Conservation (phyloP, 2,329 filamentous ascomycete species). For the Fusarium pilosicola region DNA sequence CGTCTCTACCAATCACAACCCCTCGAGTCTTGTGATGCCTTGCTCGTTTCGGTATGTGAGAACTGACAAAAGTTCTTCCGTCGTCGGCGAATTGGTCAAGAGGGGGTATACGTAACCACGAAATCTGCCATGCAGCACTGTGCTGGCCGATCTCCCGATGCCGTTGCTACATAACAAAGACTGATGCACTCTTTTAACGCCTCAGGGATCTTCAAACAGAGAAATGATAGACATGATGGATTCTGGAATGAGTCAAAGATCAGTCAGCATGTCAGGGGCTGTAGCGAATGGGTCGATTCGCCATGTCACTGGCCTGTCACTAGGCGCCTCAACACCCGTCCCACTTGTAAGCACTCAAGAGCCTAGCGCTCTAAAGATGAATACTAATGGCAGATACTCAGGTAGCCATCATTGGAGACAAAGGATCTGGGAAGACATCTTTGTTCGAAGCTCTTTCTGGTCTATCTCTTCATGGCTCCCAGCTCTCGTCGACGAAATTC, state of each 20-base stretch:
- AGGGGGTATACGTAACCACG: neutral
- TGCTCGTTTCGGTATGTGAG: neutral
- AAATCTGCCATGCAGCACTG: neutral
- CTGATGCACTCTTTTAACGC: neutral
- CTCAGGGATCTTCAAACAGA: neutral
- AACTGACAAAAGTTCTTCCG: neutral
- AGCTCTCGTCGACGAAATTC: neutral
- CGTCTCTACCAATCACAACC: neutral
- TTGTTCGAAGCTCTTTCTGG: neutral
- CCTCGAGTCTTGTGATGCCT: fast-evolving
- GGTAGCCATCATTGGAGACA: neutral
- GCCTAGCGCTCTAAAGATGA: fast-evolving
- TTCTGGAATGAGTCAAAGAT: neutral
- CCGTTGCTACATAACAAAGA: neutral
- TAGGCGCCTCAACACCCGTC: neutral
- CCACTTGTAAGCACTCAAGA: neutral
- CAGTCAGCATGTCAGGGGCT: neutral
- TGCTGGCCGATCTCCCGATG: neutral
- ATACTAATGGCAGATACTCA: neutral
- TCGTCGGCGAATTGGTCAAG: neutral
- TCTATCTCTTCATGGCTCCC: neutral
- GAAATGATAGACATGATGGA: neutral
- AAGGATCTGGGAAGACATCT: neutral
- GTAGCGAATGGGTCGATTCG: neutral
- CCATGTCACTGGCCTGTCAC: neutral